Percentiles rank a stretch among this genome's conserved stretches.
Conservation (phyloP, 805 yeast genomes). For the Lipomyces yamanashiensis region DNA sequence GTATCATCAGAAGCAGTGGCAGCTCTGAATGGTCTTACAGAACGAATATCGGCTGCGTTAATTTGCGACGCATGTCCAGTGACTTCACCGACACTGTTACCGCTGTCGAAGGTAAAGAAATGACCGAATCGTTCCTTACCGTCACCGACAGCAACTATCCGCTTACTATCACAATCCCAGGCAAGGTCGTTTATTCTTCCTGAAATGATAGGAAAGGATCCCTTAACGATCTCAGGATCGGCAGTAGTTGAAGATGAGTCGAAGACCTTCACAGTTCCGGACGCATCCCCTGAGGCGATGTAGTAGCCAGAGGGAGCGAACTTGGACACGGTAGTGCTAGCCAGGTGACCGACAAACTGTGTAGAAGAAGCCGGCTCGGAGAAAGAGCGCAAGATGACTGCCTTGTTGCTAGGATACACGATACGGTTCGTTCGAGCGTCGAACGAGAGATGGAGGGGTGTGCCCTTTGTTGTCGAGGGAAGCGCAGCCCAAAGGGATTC, state of each 20-base stretch:
- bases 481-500: slow-evolving; percentile 64
- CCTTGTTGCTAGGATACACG: slow-evolving; percentile 82
- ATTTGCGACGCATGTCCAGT: slow-evolving; percentile 87
- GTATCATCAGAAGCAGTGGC: slow-evolving; percentile 92
- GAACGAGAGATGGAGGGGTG: slow-evolving; percentile 72
- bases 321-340: slow-evolving; percentile 77
- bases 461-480: slow-evolving; percentile 77
- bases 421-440: slow-evolving; percentile 70
- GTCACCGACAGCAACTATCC: slow-evolving; percentile 92
- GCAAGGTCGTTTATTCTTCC: slow-evolving; percentile 83
- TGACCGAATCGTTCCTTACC: slow-evolving; percentile 93
- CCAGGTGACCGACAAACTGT: slow-evolving; percentile 77
- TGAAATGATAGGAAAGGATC: slow-evolving; percentile 69
- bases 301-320: slow-evolving; percentile 90
- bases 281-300: slow-evolving; percentile 87
- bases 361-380: slow-evolving; percentile 54
- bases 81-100: slow-evolving; percentile 95
- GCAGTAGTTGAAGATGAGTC: slow-evolving; percentile 53
- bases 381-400: slow-evolving; percentile 72
- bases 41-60: slow-evolving; percentile 82
- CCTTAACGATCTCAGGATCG: slow-evolving; percentile 64
- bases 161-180: slow-evolving; percentile 88
- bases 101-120: slow-evolving; percentile 90
- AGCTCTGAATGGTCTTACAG: slow-evolving; percentile 88
- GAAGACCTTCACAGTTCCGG: slow-evolving; percentile 92